These are phyloP conservation scores for Flammula alnicola DNA, from an alignment of 1,284 basidiomycete genomes.

Conservation along the genomic window DNA sequence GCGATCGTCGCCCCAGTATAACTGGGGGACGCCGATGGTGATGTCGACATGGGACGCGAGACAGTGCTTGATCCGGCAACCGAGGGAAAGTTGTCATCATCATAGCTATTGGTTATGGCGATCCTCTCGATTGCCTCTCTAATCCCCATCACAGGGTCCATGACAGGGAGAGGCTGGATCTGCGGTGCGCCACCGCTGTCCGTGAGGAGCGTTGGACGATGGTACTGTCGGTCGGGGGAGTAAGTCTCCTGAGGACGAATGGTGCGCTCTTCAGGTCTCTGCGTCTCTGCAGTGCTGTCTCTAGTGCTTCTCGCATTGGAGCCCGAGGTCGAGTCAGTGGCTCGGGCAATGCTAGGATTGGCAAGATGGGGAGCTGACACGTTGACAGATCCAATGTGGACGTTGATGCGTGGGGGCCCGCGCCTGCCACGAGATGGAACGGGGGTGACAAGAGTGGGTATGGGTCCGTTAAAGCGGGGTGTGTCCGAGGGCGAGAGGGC, in stretches of 20 bases:
- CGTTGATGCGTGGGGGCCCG: constrained; percentile 37
- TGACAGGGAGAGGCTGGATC: neutral
- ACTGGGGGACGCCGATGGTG: too few species aligned
- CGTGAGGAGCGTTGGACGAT: neutral
- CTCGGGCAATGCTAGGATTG: constrained; percentile 23
- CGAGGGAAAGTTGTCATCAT: too few species aligned
- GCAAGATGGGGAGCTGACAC: neutral
- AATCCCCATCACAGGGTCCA: constrained; percentile 1
- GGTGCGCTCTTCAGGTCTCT: constrained; percentile 39
- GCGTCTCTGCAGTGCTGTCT: neutral
- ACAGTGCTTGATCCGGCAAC: too few species aligned
- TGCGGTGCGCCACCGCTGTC: neutral
- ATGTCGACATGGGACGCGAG: too few species aligned
- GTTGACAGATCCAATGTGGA: constrained; percentile 16
- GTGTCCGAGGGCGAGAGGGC: constrained; percentile 17
- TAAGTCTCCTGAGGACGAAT: constrained; percentile 48
- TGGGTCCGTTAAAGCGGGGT: constrained; percentile 19
- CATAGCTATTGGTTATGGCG: neutral
- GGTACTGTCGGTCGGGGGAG: neutral
- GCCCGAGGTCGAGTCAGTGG: too few species aligned
- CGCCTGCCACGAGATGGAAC: constrained; percentile 2
- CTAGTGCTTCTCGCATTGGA: too few species aligned
- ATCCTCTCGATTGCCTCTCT: neutral
- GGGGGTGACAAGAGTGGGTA: constrained; percentile 19
- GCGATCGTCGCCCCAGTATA: too few species aligned